Evolutionary conservation across 2,329 filamentous ascomycete genomes (phyloP).

Genomic region (Zymoseptoria brevis): DNA sequence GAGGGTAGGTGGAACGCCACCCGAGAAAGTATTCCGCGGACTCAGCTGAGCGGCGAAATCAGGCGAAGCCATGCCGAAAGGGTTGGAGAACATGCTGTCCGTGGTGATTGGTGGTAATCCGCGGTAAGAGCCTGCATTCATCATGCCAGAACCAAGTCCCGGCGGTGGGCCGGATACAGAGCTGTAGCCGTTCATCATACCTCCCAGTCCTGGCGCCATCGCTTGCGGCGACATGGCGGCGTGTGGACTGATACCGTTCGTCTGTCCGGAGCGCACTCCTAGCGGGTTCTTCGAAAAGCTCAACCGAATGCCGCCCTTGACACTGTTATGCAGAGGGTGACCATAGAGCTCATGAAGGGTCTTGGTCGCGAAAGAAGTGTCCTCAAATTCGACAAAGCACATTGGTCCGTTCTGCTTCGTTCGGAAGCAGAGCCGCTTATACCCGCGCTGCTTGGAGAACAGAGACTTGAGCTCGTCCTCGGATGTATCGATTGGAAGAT

Average conservation of each 20-base stretch:
- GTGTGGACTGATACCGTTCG: slow-evolving; percentile 44
- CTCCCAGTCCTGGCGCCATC: slow-evolving; percentile 49
- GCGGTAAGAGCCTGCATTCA: slow-evolving; percentile 11
- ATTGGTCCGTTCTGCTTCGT: slow-evolving; percentile 94
- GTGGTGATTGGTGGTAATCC: slow-evolving; percentile 8
- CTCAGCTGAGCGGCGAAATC: slow-evolving; percentile 19
- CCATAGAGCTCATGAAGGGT: slow-evolving; percentile 86
- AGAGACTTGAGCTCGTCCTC: slow-evolving; percentile 92
- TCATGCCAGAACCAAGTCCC: slow-evolving; percentile 55
- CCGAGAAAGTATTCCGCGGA: slow-evolving; percentile 18
- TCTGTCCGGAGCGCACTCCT: slow-evolving; percentile 75
- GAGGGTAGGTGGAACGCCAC: slow-evolving; percentile 24
- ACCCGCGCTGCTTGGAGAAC: slow-evolving; percentile 88
- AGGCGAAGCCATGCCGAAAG: slow-evolving; percentile 16
- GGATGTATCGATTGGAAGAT: slow-evolving; percentile 82
- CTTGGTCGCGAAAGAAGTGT: slow-evolving; percentile 84
- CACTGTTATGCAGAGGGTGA: slow-evolving; percentile 75
- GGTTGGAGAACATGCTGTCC: slow-evolving; percentile 25
- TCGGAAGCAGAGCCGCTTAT: slow-evolving; percentile 89
- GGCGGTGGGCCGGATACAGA: slow-evolving; percentile 59
- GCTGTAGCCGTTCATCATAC: slow-evolving; percentile 57
- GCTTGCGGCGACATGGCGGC: slow-evolving; percentile 44
- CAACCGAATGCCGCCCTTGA: slow-evolving; percentile 88
- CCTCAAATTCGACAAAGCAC: slow-evolving; percentile 98
- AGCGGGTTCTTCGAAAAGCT: slow-evolving; percentile 97